Conservation (phyloP, 2,329 filamentous ascomycete species). For the Ceratocystis cacaofunesta region DNA sequence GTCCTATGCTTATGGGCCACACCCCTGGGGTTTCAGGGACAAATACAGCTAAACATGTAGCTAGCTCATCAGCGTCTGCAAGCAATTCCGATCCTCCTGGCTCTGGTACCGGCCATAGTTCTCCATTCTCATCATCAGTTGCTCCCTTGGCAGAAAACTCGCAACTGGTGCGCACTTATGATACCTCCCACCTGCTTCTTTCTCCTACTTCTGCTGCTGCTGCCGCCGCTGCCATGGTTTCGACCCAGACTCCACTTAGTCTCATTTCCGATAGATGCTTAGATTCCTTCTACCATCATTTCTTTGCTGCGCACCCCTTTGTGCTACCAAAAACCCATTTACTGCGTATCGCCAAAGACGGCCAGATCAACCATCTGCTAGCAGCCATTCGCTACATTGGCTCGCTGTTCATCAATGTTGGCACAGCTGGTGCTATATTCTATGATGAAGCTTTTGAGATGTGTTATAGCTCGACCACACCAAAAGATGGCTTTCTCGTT, state of each 20-base stretch:
- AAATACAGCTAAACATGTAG: conserved; percentile 11
- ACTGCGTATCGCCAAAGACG: conserved; percentile 34
- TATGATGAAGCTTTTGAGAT: conserved; percentile 44
- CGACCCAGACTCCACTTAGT: conserved; percentile 22
- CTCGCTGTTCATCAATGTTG: conserved; percentile 38
- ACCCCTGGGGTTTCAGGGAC: conserved; percentile 22
- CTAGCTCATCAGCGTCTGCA: conserved; percentile 12
- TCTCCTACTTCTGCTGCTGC: conserved; percentile 17
- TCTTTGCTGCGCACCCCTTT: conserved; percentile 44
- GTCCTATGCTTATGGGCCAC: conserved; percentile 32
- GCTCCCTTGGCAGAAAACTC: conserved; percentile 23
- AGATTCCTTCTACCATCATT: conserved; percentile 43
- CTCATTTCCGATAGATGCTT: conserved; percentile 38
- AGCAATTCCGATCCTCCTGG: not conserved
- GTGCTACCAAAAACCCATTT: conserved; percentile 39
- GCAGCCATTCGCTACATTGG: conserved; percentile 43
- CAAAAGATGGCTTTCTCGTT: conserved; percentile 48
- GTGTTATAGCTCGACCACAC: conserved; percentile 32
- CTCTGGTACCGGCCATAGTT: not conserved
- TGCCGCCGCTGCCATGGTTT: conserved; percentile 8
- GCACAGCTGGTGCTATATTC: conserved; percentile 32
- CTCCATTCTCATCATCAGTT: conserved; percentile 17
- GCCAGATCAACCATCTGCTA: conserved; percentile 33
- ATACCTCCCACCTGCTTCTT: conserved; percentile 18
- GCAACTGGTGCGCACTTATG: conserved; percentile 29